Percentiles rank a stretch among this genome's conserved stretches.
phyloP scores from a whole-genome alignment of 805 yeast species.

The Starmerella riodocensis region DNA sequence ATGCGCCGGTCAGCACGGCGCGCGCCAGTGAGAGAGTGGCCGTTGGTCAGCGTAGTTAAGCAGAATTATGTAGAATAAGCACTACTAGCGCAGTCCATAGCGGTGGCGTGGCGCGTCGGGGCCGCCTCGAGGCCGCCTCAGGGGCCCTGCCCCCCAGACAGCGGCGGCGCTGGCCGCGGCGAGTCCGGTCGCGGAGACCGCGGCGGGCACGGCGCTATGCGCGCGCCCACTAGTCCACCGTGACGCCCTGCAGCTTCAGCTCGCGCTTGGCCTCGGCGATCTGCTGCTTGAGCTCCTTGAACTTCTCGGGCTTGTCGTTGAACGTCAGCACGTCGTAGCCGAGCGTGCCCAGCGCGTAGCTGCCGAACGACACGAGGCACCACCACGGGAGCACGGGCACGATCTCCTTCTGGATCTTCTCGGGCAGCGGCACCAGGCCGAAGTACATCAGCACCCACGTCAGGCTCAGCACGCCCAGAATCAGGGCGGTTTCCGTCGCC shows the following conservation, averaged over 20 bases:
- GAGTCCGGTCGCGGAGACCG: no score
- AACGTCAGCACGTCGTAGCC: constrained; percentile 59
- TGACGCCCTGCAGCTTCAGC: constrained; percentile 41
- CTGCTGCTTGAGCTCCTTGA: constrained; percentile 44
- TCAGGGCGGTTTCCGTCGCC: constrained; percentile 46
- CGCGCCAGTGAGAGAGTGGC: no score
- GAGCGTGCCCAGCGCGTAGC: constrained; percentile 52
- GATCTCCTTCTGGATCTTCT: constrained; percentile 37
- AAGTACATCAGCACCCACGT: constrained; percentile 40
- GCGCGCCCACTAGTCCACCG: constrained; percentile 1
- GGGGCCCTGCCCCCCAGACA: no score
- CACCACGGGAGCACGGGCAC: constrained; percentile 60
- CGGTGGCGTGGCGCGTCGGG: no score
- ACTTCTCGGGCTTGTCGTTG: constrained; percentile 58
- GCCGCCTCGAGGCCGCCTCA: no score
- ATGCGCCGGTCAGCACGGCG: no score
- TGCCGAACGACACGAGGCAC: constrained; percentile 54
- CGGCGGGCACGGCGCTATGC: no score
- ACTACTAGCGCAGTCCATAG: no score
- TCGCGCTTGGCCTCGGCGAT: constrained; percentile 52
- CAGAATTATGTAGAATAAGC: no score
- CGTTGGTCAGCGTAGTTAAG: no score
- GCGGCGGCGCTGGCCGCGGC: no score
- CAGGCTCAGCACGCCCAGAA: constrained; percentile 36
- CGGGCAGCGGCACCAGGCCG: constrained; percentile 44